Percentiles rank a stretch among this genome's conserved stretches.
These are phyloP conservation scores for Hemileia vastatrix DNA, from an alignment of 1,284 basidiomycete genomes.

Conservation along the genomic window DNA sequence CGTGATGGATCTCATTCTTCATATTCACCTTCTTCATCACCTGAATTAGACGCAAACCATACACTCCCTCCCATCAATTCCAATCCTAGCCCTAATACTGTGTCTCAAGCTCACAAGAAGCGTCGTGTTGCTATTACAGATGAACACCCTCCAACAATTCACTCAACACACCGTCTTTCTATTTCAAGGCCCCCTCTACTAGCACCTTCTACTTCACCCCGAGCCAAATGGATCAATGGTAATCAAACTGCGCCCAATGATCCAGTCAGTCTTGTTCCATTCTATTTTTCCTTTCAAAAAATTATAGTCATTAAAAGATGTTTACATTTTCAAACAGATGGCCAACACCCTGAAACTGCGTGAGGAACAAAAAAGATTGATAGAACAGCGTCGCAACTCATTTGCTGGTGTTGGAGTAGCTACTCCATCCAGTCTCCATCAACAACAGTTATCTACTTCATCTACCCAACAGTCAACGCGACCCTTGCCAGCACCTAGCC, in stretches of 20 bases:
- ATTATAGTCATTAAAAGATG: too few species aligned
- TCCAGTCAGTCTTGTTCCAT: conserved; percentile 6
- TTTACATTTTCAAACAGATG: conserved; percentile 14
- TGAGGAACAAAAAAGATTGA: conserved; percentile 22
- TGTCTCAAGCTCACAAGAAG: neutral
- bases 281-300: too few species aligned
- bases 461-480: neutral
- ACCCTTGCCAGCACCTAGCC: neutral
- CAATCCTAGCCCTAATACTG: neutral
- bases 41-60: too few species aligned
- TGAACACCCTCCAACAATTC: neutral
- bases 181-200: neutral
- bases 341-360: conserved; percentile 18
- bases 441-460: too few species aligned
- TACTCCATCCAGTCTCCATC: conserved; percentile 15
- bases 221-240: neutral
- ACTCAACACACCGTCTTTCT: conserved; percentile 1
- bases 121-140: conserved; percentile 5
- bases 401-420: too few species aligned
- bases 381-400: conserved; percentile 18
- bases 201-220: neutral
- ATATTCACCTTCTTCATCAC: too few species aligned
- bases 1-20: too few species aligned
- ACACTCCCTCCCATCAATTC: too few species aligned
- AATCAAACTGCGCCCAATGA: neutral